A percentile compares a stretch with the other conserved stretches of the same genome.
phyloP scores from a whole-genome alignment of 176 grass and related monocot genomes.

The Tillandsia fasciculata region DNA sequence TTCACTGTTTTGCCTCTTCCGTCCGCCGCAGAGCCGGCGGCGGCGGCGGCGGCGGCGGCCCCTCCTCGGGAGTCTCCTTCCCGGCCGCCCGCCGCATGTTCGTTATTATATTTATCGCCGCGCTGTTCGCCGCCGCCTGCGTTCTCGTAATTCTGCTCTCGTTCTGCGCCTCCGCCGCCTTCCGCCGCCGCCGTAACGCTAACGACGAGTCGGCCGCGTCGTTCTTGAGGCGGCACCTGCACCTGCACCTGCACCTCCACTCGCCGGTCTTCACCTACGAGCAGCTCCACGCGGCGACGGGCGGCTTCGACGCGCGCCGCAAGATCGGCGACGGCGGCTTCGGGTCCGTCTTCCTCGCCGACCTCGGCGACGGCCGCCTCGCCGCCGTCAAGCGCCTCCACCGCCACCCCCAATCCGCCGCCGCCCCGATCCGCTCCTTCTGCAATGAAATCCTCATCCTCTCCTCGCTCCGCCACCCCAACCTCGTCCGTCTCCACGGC shows the following conservation, averaged over 20 bases:
- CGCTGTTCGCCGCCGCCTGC: constrained; percentile 26
- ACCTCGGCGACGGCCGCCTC: constrained; percentile 41
- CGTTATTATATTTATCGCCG: constrained; percentile 13
- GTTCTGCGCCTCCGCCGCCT: constrained; percentile 38
- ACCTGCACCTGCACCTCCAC: constrained; percentile 31
- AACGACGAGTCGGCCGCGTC: background rate
- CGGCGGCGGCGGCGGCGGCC: background rate
- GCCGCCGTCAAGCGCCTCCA: constrained; percentile 83
- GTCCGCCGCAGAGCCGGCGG: background rate
- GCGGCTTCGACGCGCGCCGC: constrained; percentile 43
- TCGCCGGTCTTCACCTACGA: constrained; percentile 69
- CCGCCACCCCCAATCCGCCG: constrained; percentile 38
- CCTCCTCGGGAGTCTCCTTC: background rate
- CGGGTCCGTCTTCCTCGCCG: constrained; percentile 58
- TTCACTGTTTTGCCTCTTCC: constrained; percentile 26
- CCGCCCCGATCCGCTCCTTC: constrained; percentile 69
- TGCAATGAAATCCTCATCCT: constrained; percentile 95
- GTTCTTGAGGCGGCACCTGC: constrained; percentile 11
- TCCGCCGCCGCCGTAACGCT: constrained; percentile 19
- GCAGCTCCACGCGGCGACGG: constrained; percentile 60
- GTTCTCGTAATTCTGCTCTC: constrained; percentile 50
- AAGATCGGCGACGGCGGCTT: constrained; percentile 91
- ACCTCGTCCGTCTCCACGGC: constrained; percentile 86
- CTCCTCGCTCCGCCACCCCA: constrained; percentile 77
- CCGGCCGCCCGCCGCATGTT: constrained; percentile 1